These are phyloP conservation scores for Globisporangium spinosum DNA, from an alignment of 352 stramenopile species.

Conservation along the genomic window DNA sequence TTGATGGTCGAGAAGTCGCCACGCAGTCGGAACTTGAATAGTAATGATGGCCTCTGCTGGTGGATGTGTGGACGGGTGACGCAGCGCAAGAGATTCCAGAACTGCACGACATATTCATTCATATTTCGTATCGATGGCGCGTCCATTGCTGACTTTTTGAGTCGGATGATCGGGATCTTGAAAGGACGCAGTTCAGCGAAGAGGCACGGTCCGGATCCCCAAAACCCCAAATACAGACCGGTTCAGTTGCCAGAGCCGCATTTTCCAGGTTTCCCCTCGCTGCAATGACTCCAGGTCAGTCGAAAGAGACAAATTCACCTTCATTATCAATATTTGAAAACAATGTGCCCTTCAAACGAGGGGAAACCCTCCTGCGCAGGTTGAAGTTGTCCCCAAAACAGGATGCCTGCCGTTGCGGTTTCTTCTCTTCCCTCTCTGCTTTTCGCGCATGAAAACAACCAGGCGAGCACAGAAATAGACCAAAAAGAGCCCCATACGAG, in stretches of 20 bases:
- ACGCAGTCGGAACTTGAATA: not conserved
- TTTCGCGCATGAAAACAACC: not conserved
- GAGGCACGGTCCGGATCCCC: not conserved
- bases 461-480: constrained; percentile 1
- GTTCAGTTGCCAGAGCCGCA: not conserved
- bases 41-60: not conserved
- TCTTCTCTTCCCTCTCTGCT: not conserved
- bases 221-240: not conserved
- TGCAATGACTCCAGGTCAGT: constrained; percentile 5
- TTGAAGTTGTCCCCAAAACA: constrained; percentile 7
- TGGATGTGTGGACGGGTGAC: not conserved
- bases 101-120: not conserved
- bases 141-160: not conserved
- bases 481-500: not conserved
- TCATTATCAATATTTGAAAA: not conserved
- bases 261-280: constrained; percentile 2
- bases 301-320: not conserved
- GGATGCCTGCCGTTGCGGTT: not conserved
- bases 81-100: not conserved
- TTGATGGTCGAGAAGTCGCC: not conserved
- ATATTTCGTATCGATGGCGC: not conserved
- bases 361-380: not conserved
- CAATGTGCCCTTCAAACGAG: not conserved
- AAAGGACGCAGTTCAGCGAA: constrained; percentile 17
- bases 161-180: constrained; percentile 1